Evolutionary conservation across 257 asterid genomes (phyloP), one percentile per base, ranked within the genome.

Genomic region (Salvia splendens): DNA sequence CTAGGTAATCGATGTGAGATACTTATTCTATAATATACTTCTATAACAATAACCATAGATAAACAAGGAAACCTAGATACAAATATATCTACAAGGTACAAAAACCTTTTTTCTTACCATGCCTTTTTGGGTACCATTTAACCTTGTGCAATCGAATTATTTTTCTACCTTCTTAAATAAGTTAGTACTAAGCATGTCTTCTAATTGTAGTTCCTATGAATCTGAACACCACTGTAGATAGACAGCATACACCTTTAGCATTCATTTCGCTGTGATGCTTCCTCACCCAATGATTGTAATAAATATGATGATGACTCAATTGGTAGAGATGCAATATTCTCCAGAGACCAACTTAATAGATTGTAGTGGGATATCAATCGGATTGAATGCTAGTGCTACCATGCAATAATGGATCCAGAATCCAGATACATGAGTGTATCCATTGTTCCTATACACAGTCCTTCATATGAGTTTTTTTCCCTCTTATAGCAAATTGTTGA

Each of bases 291-390:
- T 55, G 49, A n/a, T 53, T 45, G 43, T 50, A 60, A 68, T 10
- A 30, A 63, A 41, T 40, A 40, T 40, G 16, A 32, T 42, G 43
- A 42, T 8, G 70, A 17, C 20, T 17, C 20, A 17, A 38, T 46
- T 48, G 36, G n/a, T n/a, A n/a, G 24, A 67, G 24, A 46, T 33
- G 11, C 45, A 43, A n/a, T 63, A 35, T 35, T 63, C 30, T 62
- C 41, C 17, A 15, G 20, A 20, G 52, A 35, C 47, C 30, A 33
- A 36, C 66, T n/a, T 62, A 24, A 28, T 53, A 72, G 70, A 51
- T 51, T 68, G 36, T 24, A 51, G 38, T 3, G 38, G 51, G 11
- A 11, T 49, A 67, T 57, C 59, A 42, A 45, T 73, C 69, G 59
- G 43, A 11, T 36, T 59, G 12, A 46, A 68, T 17, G 66, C 36